phyloP scores from a whole-genome alignment of 106 monocot species.

The Posidonia australis region DNA sequence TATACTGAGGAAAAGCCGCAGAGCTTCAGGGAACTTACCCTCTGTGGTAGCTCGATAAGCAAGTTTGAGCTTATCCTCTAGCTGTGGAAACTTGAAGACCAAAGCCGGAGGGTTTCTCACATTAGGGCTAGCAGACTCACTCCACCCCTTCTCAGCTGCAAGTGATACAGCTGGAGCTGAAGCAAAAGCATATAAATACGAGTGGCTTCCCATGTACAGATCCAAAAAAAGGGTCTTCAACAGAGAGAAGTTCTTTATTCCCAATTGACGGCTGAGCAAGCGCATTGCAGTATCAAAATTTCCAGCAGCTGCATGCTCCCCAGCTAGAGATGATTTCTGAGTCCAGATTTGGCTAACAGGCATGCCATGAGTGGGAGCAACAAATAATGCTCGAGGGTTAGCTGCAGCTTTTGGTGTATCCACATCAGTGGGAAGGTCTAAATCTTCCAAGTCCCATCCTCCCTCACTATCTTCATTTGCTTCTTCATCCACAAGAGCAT shows the following conservation, averaged over 20 bases:
- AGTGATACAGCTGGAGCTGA: conserved; percentile 43
- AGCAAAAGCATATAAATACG: conserved; percentile 50
- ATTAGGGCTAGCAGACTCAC: conserved; percentile 64
- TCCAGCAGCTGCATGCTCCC: conserved; percentile 75
- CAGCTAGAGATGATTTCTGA: conserved; percentile 82
- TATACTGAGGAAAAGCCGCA: conserved; percentile 59
- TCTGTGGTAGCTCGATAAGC: conserved; percentile 58
- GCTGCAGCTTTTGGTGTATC: conserved; percentile 37
- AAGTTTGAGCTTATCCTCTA: conserved; percentile 72
- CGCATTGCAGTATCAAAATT: conserved; percentile 85
- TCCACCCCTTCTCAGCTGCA: conserved; percentile 76
- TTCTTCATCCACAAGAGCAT: conserved; percentile 30
- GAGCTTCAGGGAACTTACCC: conserved; percentile 68
- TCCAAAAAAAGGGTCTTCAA: conserved; percentile 64
- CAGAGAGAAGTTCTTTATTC: conserved; percentile 73
- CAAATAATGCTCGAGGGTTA: conserved; percentile 37
- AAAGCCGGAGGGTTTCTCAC: conserved; percentile 61
- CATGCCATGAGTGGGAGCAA: conserved; percentile 68
- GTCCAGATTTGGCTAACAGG: conserved; percentile 84
- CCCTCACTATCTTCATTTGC: conserved; percentile 54
- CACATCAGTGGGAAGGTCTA: conserved; percentile 65
- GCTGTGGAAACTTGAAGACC: conserved; percentile 55
- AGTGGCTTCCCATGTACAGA: conserved; percentile 58
- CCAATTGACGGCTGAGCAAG: conserved; percentile 64
- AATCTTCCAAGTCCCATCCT: conserved; percentile 86